Percentiles rank a stretch among this genome's conserved stretches.
Evolutionary conservation across 129 eudicot genomes (phyloP).

Genomic region (Solidago caesia): DNA sequence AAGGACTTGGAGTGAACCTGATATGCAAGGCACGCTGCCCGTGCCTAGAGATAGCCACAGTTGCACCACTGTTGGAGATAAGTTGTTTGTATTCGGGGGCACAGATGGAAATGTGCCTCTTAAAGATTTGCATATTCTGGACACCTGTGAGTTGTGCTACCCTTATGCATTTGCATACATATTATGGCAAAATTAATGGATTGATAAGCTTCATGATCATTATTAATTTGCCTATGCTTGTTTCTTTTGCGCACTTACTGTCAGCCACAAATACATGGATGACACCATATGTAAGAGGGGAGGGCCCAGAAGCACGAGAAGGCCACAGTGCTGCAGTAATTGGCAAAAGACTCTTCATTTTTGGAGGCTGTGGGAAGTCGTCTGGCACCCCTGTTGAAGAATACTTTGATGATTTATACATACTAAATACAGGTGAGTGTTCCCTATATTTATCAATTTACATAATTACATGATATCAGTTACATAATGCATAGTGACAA

Average conservation of each 20-base stretch:
- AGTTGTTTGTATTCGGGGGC: constrained; percentile 87
- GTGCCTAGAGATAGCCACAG: constrained; percentile 96
- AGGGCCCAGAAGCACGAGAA: constrained; percentile 91
- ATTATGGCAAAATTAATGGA: background rate
- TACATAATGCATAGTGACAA: background rate
- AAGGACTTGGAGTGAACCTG: constrained; percentile 78
- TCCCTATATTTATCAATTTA: too few species aligned
- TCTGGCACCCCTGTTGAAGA: constrained; percentile 50
- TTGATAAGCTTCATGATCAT: background rate
- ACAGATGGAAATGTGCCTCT: constrained; percentile 84
- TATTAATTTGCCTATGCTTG: background rate
- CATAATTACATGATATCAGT: too few species aligned
- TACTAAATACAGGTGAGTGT: constrained; percentile 70
- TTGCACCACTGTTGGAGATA: constrained; percentile 86
- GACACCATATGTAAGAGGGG: constrained; percentile 73
- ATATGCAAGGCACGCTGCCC: constrained; percentile 66
- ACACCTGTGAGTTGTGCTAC: constrained; percentile 67
- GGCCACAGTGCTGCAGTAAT: constrained; percentile 97
- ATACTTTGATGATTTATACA: constrained; percentile 90
- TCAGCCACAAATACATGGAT: constrained; percentile 87
- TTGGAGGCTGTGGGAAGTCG: constrained; percentile 96
- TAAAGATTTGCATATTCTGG: constrained; percentile 75
- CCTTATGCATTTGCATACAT: constrained; percentile 8
- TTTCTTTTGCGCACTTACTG: constrained; percentile 1
- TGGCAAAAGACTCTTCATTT: constrained; percentile 87